Base-by-base conservation (phyloP, 2,329 filamentous ascomycete genomes). In the Venturia aucupariae region DNA sequence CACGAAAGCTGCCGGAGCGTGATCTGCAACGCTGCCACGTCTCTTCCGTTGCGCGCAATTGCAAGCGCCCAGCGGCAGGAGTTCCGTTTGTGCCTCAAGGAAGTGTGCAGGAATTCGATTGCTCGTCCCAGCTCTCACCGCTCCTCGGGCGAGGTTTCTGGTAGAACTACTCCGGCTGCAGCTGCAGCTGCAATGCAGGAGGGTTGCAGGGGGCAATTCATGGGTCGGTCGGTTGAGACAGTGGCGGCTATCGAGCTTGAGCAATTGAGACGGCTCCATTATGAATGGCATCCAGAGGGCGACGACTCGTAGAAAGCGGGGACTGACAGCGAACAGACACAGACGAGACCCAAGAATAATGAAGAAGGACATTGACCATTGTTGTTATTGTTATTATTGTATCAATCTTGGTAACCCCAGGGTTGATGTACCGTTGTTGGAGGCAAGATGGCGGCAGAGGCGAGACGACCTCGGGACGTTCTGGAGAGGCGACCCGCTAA, bases 161-260 rank as follows among this genome's bases (percentile, higher is more conserved):
- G n/a, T n/a, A n/a, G n/a, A n/a, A n/a, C n/a, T 57, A 19, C 27
- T 35, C 30, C 51, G 51, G 27, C 19, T 57, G 27, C 51, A 57
- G 27, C 17, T 19, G 15, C 51, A 57, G 27, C n/a, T 19, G 15
- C 17, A 3, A 32, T 57, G 51, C 51, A 57, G 51, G 51, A 57
- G 51, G 51, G 51, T 35, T 57, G 51, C 51, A 57, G 51, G 51
- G 51, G 27, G n/a, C 51, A 57, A n/a, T 57, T n/a, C 51, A 57
- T 57, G 51, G 51, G 51, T 57, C 35, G 51, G 51, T 57, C 51
- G 51, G 51, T 35, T 57, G 51, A 57, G 30, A 57, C 51, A 32
- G 4, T 35, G 30, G 51, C 27, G 51, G 51, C 10, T 35, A 57
- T 57, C 51, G 51, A 35, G 27, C 51, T 35, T n/a, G 27, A 32